Base-by-base conservation (phyloP, 2,329 filamentous ascomycete genomes). In the Fusarium sp. region DNA sequence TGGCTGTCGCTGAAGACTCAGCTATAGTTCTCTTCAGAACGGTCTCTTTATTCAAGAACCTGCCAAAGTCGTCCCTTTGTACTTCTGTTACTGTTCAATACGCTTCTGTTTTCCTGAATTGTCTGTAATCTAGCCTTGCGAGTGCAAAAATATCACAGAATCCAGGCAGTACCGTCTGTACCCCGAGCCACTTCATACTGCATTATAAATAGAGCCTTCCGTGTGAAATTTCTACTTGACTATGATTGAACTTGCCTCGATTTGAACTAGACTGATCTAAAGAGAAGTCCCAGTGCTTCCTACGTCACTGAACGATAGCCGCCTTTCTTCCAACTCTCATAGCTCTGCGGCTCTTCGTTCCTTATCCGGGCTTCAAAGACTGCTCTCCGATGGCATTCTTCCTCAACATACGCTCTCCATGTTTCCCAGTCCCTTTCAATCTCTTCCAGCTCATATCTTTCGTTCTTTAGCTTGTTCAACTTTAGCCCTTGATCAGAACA, bases 41-140 rank as follows among this genome's bases (percentile, higher is more conserved):
- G 9, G 16, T 8, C 15, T 42, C 10, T 11, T 5, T 24, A 2
- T 24, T 16, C 15, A 7, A 42, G 39, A 18, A 7, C 6, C 10
- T 12, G 24, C n/a, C 2, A 12, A 42, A 42, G 41, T 24, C 15
- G 9, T 0, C n/a, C 3, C 15, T 24, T 42, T 42, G 22, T 6
- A 24, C 15, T 42, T 18, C n/a, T 5, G 6, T 18, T 5, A 11
- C 0, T 13, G 1, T 13, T 0, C n/a, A 2, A 42, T 42, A 18
- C n/a, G 0, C 6, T 18, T 7, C 6, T 12, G 15, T 12, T 42
- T 42, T n/a, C n/a, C n/a, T 30, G 28, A 9, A 42, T 18, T 18
- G 2, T 5, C n/a, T 18, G 24, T 18, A 1, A 18, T 24, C 6
- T 42, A 24, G 14, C 24, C 26, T 20, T 9, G 6, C 5, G 2